Evolutionary conservation across 2,329 filamentous ascomycete species (phyloP).

Genomic region (Dactylonectria estremocensis): DNA sequence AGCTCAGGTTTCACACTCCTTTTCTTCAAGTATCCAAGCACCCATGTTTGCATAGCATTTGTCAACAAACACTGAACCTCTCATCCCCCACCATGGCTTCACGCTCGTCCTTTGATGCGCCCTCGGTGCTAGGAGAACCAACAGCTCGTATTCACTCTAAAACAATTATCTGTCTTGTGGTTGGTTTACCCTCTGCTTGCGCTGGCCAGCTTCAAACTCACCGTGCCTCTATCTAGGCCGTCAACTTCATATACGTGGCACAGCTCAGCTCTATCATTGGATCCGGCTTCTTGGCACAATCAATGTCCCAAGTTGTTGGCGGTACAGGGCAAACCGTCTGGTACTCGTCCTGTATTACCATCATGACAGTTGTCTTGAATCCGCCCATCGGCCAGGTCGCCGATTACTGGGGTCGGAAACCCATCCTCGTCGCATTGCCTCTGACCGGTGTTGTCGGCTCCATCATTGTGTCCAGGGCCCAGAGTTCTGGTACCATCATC

Average conservation of each 20-base stretch:
- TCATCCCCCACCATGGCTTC: background rate
- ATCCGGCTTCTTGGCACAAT: constrained; percentile 8
- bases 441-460: background rate
- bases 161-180: constrained; percentile 15
- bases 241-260: constrained; percentile 16
- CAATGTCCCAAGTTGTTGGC: constrained; percentile 20
- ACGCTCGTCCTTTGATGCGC: background rate
- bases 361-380: constrained; percentile 3
- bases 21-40: background rate
- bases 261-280: constrained; percentile 13
- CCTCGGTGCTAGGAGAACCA: constrained; percentile 6
- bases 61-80: background rate
- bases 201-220: constrained; percentile 2
- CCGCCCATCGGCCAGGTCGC: constrained; percentile 10
- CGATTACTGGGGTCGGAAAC: constrained; percentile 18
- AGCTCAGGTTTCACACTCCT: background rate
- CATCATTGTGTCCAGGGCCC: constrained; percentile 1
- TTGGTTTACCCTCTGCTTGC: constrained; percentile 7
- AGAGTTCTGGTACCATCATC: background rate
- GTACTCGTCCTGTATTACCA: constrained; percentile 12
- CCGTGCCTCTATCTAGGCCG: constrained; percentile 9
- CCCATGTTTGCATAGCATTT: background rate
- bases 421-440: constrained; percentile 6
- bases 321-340: constrained; percentile 11
- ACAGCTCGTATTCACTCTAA: constrained; percentile 4